These are phyloP conservation scores for Dictyostelium intermedium DNA, from an alignment of 78 protist species.

Conservation along the genomic window DNA sequence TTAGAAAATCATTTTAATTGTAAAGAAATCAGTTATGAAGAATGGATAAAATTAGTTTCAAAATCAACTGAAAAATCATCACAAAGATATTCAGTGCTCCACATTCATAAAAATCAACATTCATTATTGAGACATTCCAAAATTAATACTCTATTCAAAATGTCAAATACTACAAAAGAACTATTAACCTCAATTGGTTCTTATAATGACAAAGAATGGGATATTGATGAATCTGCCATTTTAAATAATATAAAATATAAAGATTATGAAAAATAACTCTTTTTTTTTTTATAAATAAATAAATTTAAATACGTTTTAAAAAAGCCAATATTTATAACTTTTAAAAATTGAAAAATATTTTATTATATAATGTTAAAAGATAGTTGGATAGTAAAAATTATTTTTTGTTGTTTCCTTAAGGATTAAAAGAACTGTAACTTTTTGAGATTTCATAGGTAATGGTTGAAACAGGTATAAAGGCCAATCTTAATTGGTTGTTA, in stretches of 20 bases:
- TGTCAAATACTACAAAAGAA: not conserved
- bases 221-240: not conserved
- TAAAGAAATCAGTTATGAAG: not conserved
- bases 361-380: too few relatives aligned
- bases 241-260: too few relatives aligned
- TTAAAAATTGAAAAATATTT: too few relatives aligned
- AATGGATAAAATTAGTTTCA: not conserved
- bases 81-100: not conserved
- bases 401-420: not conserved
- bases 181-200: not conserved
- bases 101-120: not conserved
- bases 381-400: too few relatives aligned
- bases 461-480: conserved; percentile 56
- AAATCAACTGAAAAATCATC: not conserved
- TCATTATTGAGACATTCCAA: too few relatives aligned
- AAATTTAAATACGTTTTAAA: too few relatives aligned
- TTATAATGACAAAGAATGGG: not conserved
- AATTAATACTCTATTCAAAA: too few relatives aligned
- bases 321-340: too few relatives aligned
- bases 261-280: too few relatives aligned
- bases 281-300: too few relatives aligned
- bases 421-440: conserved; percentile 22
- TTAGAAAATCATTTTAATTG: not conserved
- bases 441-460: conserved; percentile 64
- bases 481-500: not conserved